Evolutionary conservation across 2,329 filamentous ascomycete genomes (phyloP), one percentile per base, ranked within the genome.

Genomic region (Coniella lustricola): DNA sequence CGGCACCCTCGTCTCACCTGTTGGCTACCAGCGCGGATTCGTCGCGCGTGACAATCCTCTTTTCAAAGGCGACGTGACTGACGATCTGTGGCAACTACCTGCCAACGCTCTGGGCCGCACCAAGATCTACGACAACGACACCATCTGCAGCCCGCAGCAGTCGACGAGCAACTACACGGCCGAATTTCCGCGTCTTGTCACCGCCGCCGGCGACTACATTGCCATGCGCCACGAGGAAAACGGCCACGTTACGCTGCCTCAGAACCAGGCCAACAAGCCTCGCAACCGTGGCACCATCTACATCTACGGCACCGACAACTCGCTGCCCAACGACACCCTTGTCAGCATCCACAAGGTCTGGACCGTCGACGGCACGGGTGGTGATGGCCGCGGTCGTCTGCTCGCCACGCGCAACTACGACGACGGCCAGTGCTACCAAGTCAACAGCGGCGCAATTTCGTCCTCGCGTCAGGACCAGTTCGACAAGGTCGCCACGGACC

Each of bases 371-470:
- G 90, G 90, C 52, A 85, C 77, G 5, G 90, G 90, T 17, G 91
- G 90, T 18, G 83, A 96, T 62, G 74, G 78, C 42, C 81, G 85
- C 35, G 93, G 93, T 29, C 72, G 74, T 36, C 81, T 97, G 12
- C 71, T 97, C 33, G 81, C 84, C 0, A 85, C 80, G 1, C 82
- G 88, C 57, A 82, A 86, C 70, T 98, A 82, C 64, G 93, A 97
- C 59, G 93, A 98, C 59, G 86, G 85, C 21, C 85, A 88, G 60
- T 98, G 93, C 72, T 90, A 90, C 64, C 86, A 97, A 69, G 67
- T 80, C 59, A 90, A 89, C 63, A 57, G 57, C n/a, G 70, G 71
- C 3, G 46, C 58, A 18, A 81, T 89, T 53, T 83, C 82, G 4
- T 59, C 62, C 13, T 58, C 74, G 49, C 85, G 90, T 49, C 75